A percentile compares a stretch with the other conserved stretches of the same genome.
phyloP scores from a whole-genome alignment of 768 basidiomycete genomes.

The Pleurotus tuber-regium region DNA sequence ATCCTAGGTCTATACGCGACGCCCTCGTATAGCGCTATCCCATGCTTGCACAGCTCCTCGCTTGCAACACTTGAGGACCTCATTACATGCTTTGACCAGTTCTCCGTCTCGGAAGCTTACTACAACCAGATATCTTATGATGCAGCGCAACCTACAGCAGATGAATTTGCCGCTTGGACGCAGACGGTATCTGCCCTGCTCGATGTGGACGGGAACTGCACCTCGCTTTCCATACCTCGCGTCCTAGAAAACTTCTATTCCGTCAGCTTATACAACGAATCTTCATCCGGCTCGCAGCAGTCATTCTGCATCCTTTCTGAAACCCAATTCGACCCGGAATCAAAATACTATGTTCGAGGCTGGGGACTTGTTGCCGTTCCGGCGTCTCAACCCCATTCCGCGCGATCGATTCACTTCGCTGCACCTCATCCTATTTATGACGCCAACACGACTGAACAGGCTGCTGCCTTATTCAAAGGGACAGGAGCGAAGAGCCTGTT shows the following conservation, averaged over 20 bases:
- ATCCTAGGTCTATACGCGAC: too few relatives aligned
- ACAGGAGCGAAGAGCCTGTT: slow-evolving; percentile 40
- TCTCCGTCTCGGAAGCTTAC: slow-evolving; percentile 25
- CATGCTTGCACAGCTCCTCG: not conserved
- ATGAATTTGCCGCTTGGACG: slow-evolving; percentile 27
- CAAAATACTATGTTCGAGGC: slow-evolving; percentile 26
- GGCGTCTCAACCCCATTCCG: slow-evolving; percentile 18
- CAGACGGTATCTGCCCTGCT: slow-evolving; percentile 25
- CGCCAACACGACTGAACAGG: slow-evolving; percentile 35
- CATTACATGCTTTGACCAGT: slow-evolving; percentile 27
- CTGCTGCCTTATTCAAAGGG: slow-evolving; percentile 35
- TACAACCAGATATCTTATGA: slow-evolving; percentile 28
- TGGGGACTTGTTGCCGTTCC: slow-evolving; percentile 37
- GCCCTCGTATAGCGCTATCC: too few relatives aligned
- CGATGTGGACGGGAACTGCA: slow-evolving; percentile 28
- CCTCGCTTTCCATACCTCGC: slow-evolving; percentile 24
- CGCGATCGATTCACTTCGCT: slow-evolving; percentile 36
- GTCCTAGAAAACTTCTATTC: slow-evolving; percentile 25
- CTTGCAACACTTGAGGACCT: slow-evolving; percentile 20
- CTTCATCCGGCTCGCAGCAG: slow-evolving; percentile 8
- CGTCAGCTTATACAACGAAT: slow-evolving; percentile 24
- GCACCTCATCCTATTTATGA: slow-evolving; percentile 47
- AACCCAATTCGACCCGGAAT: slow-evolving; percentile 9
- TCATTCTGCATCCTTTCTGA: slow-evolving; percentile 34
- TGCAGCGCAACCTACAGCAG: slow-evolving; percentile 28